Percentiles rank a stretch among this genome's conserved stretches.
These are phyloP conservation scores for Alternaria arborescens DNA, from an alignment of 2,329 filamentous ascomycete genomes.

Conservation along the genomic window DNA sequence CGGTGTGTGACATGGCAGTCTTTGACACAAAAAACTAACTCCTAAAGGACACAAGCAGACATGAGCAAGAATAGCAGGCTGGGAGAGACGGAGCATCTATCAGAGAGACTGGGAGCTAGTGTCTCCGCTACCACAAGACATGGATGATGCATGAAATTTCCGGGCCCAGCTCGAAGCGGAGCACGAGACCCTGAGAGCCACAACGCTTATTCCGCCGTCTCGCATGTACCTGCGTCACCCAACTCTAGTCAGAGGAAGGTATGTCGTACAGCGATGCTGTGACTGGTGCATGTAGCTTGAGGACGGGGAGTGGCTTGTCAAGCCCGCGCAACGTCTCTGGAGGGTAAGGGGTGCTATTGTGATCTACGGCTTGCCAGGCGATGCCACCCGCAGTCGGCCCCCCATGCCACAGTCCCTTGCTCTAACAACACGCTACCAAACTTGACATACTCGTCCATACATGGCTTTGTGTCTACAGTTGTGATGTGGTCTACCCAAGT, in stretches of 20 bases:
- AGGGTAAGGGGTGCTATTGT: neutral
- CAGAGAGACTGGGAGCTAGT: conserved; percentile 10
- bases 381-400: conserved; percentile 1
- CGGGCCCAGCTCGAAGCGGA: conserved; percentile 24
- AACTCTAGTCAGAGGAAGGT: neutral
- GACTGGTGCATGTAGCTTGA: neutral
- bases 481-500: neutral
- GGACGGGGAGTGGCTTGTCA: neutral
- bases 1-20: conserved; percentile 25
- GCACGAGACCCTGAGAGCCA: conserved; percentile 20
- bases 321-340: neutral
- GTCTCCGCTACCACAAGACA: conserved; percentile 18
- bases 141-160: conserved; percentile 27
- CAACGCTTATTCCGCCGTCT: conserved; percentile 18
- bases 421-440: neutral
- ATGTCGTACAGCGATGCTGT: conserved; percentile 3
- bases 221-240: conserved; percentile 23
- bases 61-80: neutral
- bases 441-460: neutral
- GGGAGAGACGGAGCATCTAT: neutral
- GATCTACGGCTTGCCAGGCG: neutral
- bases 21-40: conserved; percentile 13
- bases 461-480: neutral
- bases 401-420: neutral
- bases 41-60: conserved; percentile 2